Evolutionary conservation across 2,329 filamentous ascomycete species (phyloP), one percentile per base, ranked within the genome.

Genomic region (Westerdykella aurantiaca): DNA sequence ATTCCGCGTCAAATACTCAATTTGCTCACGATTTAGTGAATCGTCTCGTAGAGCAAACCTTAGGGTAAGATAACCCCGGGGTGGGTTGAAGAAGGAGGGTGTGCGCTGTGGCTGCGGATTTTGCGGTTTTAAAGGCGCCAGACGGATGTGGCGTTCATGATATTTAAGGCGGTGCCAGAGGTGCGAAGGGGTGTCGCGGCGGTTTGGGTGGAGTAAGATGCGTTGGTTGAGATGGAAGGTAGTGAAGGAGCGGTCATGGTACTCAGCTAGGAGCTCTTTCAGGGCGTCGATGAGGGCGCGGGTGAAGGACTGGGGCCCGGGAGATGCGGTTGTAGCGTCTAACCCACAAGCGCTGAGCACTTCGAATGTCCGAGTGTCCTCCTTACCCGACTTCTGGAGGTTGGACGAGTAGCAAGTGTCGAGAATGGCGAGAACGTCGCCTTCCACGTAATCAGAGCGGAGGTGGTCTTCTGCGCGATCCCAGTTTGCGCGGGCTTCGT

Each of bases 401-500:
- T 68, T 67, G 53, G 61, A 64, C 0, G 64, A 51, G 39, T 62
- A 69, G 56, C 67, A 70, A 0, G 63, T 63, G 42, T 70, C 67
- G 9, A 70, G 45, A 13, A 70, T 69, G 4, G 57, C 62, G 9
- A 70, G 46, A 1, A 67, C 57, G 34, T 70, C 67, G 9, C 53
- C 54, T 25, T 66, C 56, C 0, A 63, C 55, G 6, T 60, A 53
- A 0, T 63, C 53, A 1, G 58, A 42, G 10, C 48, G 47, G 12
- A 69, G 47, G 5, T 51, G 41, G 5, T 60, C 48, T 38, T 69
- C 64, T 1, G 55, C 58, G 29, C 52, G 60, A 44, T 64, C 63
- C 64, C 66, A 68, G 14, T 58, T 67, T 5, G 53, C 59, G n/a
- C 52, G 51, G 3, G 58, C 62, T 12, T 55, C 53, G 13, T 52